phyloP scores from a whole-genome alignment of 139 green algal species.

The Chlorella ohadii region DNA sequence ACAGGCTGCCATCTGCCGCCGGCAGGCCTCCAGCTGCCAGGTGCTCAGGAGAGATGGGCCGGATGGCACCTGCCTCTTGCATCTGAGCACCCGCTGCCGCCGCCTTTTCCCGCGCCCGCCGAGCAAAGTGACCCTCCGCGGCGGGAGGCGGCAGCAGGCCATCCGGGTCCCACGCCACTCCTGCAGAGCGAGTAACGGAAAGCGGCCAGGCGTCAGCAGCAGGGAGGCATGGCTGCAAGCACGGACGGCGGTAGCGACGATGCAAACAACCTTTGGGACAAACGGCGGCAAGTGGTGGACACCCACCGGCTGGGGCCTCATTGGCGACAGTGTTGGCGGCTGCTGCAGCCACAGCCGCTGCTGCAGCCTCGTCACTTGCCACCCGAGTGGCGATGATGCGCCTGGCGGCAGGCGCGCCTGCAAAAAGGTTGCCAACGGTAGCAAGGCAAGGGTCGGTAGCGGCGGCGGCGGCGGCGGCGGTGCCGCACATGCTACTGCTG shows the following conservation, averaged over 20 bases:
- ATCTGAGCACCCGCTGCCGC: neutral
- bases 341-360: no score
- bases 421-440: no score
- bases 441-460: no score
- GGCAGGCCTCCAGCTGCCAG: conserved; percentile 38
- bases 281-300: no score
- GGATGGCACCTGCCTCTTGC: conserved; percentile 1
- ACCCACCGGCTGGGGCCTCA: no score
- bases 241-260: neutral
- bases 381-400: no score
- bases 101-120: conserved; percentile 22
- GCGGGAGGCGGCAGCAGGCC: conserved; percentile 35
- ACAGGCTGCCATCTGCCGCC: conserved; percentile 26
- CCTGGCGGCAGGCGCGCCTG: no score
- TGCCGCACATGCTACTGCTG: no score
- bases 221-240: neutral
- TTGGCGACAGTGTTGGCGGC: no score
- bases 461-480: no score
- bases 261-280: no score
- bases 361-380: no score
- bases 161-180: conserved; percentile 41
- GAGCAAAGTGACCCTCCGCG: conserved; percentile 37
- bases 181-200: neutral
- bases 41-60: conserved; percentile 23
- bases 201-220: neutral